phyloP scores from a whole-genome alignment of 2,329 filamentous ascomycete species.

The Xylogone sp. region DNA sequence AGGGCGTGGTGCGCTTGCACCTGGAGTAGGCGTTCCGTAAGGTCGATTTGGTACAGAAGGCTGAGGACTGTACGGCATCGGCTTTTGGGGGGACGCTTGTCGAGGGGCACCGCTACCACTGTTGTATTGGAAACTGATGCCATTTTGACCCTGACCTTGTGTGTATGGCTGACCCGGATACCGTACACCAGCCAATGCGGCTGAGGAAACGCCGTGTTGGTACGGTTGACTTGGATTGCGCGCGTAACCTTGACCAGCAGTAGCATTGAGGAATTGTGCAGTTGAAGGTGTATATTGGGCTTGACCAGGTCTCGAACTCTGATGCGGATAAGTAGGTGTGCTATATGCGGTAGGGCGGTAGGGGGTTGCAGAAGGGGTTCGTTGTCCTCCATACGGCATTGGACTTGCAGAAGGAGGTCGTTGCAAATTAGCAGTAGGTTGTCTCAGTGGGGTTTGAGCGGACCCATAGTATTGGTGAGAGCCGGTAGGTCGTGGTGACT shows the following conservation, averaged over 20 bases:
- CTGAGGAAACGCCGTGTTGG: constrained; percentile 18
- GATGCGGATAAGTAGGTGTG: constrained; percentile 25
- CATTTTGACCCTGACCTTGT: constrained; percentile 24
- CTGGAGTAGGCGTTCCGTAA: constrained; percentile 1
- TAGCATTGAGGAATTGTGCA: constrained; percentile 19
- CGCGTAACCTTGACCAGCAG: constrained; percentile 15
- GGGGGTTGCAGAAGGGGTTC: constrained; percentile 18
- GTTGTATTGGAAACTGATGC: constrained; percentile 21
- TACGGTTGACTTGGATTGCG: constrained; percentile 16
- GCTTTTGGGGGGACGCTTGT: constrained; percentile 26
- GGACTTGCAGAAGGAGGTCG: constrained; percentile 22
- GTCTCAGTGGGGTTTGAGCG: constrained; percentile 24
- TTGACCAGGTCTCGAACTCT: constrained; percentile 21
- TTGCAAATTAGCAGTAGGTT: constrained; percentile 20
- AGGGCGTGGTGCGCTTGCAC: constrained; percentile 16
- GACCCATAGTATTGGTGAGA: constrained; percentile 20
- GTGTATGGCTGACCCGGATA: constrained; percentile 20
- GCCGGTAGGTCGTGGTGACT: constrained; percentile 13
- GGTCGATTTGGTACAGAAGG: constrained; percentile 3
- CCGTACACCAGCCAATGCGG: constrained; percentile 16
- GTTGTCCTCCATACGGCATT: constrained; percentile 20
- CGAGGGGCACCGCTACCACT: constrained; percentile 18
- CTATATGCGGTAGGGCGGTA: constrained; percentile 24
- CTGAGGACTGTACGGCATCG: constrained; percentile 21
- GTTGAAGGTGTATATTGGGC: constrained; percentile 19